Evolutionary conservation across 2,329 filamentous ascomycete genomes (phyloP).

Genomic region (Remersonia thermophila): DNA sequence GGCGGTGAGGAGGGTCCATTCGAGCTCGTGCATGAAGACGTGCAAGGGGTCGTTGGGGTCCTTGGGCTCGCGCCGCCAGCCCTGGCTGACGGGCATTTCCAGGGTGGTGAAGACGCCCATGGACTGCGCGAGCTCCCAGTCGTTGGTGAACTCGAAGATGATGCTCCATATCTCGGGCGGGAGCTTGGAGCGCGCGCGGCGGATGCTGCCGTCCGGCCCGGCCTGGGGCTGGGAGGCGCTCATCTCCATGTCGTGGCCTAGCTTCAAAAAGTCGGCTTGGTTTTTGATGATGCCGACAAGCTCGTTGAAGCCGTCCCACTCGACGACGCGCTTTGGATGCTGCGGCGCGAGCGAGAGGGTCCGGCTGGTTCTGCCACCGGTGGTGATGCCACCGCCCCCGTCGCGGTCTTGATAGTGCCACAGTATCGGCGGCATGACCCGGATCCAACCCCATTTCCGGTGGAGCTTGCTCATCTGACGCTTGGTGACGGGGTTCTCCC

Average conservation of each 20-base stretch:
- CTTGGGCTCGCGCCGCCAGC: conserved; percentile 53
- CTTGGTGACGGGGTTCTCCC: conserved; percentile 81
- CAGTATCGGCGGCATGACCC: conserved; percentile 66
- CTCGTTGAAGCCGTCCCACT: conserved; percentile 56
- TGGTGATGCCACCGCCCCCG: no score
- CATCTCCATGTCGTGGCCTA: conserved; percentile 58
- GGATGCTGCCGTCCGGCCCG: conserved; percentile 6
- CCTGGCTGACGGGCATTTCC: conserved; percentile 45
- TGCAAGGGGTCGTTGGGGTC: conserved; percentile 52
- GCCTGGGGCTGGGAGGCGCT: conserved; percentile 28
- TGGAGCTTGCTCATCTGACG: conserved; percentile 76
- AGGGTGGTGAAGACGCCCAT: conserved; percentile 71
- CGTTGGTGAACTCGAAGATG: conserved; percentile 69
- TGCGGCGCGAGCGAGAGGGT: conserved; percentile 2
- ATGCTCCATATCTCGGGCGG: conserved; percentile 85
- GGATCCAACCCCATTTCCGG: conserved; percentile 77
- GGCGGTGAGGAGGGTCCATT: conserved; percentile 71
- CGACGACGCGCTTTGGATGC: conserved; percentile 37
- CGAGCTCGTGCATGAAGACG: conserved; percentile 64
- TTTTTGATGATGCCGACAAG: conserved; percentile 65
- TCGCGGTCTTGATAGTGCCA: conserved; percentile 50
- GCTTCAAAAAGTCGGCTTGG: conserved; percentile 60
- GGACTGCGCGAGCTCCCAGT: conserved; percentile 82
- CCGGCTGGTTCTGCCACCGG: conserved; percentile 26
- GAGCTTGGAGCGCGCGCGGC: conserved; percentile 35